Percentiles rank a stretch among this genome's conserved stretches.
Evolutionary conservation across 306 rosid genomes (phyloP).

Genomic region (Astragalus glycyphyllos): DNA sequence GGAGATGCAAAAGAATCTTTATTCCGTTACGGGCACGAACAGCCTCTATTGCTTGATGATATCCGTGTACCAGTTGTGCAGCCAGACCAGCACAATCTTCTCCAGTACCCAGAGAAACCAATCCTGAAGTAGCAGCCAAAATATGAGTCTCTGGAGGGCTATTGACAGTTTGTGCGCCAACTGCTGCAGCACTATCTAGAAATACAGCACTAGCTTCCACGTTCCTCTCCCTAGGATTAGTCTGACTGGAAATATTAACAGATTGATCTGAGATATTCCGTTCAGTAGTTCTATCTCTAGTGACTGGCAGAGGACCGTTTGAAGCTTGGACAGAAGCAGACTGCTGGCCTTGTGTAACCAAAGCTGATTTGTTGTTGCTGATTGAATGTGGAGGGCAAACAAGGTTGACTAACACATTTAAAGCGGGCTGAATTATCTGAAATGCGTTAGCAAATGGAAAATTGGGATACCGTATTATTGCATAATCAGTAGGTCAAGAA

Average conservation of each 20-base stretch:
- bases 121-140: constrained; percentile 68
- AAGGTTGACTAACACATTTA: constrained; percentile 87
- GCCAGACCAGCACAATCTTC: constrained; percentile 96
- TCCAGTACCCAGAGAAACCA: constrained; percentile 89
- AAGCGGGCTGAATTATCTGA: constrained; percentile 92
- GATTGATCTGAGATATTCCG: constrained; percentile 69
- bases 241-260: constrained; percentile 56
- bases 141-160: constrained; percentile 60
- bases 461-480: constrained; percentile 5
- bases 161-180: constrained; percentile 48
- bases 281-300: constrained; percentile 71
- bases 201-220: constrained; percentile 61
- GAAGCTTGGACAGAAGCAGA: constrained; percentile 61
- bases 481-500: constrained; percentile 12
- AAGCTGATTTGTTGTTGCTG: constrained; percentile 79
- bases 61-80: constrained; percentile 80
- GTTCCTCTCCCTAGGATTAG: constrained; percentile 67
- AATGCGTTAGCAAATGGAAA: constrained; percentile 38
- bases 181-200: constrained; percentile 49
- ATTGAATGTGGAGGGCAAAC: constrained; percentile 98
- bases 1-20: constrained; percentile 88
- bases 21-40: constrained; percentile 90
- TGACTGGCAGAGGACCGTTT: constrained; percentile 58
- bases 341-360: constrained; percentile 70
- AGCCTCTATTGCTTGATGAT: constrained; percentile 90